Percentiles rank a stretch among this genome's conserved stretches.
Evolutionary conservation across 306 rosid species (phyloP).

Genomic region (Pyrus pyrifolia): DNA sequence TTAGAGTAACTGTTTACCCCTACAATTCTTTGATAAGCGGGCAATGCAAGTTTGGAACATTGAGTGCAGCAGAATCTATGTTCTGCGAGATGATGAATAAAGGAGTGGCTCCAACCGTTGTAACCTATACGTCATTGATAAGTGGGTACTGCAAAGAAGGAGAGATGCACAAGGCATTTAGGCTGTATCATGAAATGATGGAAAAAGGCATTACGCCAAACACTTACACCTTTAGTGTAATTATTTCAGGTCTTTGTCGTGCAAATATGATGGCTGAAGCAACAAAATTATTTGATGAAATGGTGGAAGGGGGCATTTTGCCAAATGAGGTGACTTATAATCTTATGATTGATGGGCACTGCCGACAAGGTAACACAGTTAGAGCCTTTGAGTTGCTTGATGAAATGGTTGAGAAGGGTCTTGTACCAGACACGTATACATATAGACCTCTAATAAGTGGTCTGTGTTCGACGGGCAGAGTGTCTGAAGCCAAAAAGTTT

Average conservation of each 20-base stretch:
- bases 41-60: constrained; percentile 64
- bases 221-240: constrained; percentile 61
- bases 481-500: constrained; percentile 72
- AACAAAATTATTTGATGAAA: constrained; percentile 50
- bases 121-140: constrained; percentile 66
- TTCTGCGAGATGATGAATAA: constrained; percentile 47
- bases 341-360: constrained; percentile 79
- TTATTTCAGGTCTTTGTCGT: constrained; percentile 72
- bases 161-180: constrained; percentile 47
- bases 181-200: constrained; percentile 66
- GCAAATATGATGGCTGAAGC: constrained; percentile 60
- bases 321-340: constrained; percentile 93
- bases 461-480: constrained; percentile 68
- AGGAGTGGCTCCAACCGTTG: constrained; percentile 64
- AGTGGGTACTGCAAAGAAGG: constrained; percentile 60
- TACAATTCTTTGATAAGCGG: constrained; percentile 83
- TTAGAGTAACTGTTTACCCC: constrained; percentile 50
- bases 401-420: constrained; percentile 67
- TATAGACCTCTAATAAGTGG: constrained; percentile 72
- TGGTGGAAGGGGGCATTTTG: constrained; percentile 48
- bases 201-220: constrained; percentile 61
- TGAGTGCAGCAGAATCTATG: constrained; percentile 49
- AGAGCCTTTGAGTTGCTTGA: constrained; percentile 74
- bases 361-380: constrained; percentile 46
- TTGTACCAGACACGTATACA: constrained; percentile 75